phyloP scores from a whole-genome alignment of 345 rosid species.

The Aurinia saxatilis region DNA sequence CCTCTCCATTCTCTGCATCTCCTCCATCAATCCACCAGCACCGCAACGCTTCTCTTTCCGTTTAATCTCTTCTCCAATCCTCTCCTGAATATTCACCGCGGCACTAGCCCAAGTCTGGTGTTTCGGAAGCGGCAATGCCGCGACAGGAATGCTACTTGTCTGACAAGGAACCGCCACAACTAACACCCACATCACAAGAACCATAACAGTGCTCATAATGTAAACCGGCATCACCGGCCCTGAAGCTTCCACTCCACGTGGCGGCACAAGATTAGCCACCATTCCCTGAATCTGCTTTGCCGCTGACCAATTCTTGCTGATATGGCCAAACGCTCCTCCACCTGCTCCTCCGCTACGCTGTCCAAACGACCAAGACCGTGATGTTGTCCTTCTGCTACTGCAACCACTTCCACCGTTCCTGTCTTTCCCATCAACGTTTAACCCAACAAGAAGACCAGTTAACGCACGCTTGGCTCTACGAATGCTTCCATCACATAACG shows the following conservation, averaged over 20 bases:
- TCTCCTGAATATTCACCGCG: slow-evolving; percentile 58
- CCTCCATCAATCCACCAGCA: slow-evolving; percentile 63
- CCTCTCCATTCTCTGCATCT: slow-evolving; percentile 77
- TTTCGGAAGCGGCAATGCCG: slow-evolving; percentile 64
- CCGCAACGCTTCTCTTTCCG: slow-evolving; percentile 72
- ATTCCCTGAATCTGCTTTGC: slow-evolving; percentile 86
- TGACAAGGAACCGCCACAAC: slow-evolving; percentile 87
- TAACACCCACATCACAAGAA: slow-evolving; percentile 66
- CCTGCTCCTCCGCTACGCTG: slow-evolving; percentile 38
- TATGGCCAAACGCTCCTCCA: slow-evolving; percentile 44
- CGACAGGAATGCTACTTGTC: slow-evolving; percentile 55
- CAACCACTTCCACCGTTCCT: slow-evolving; percentile 28
- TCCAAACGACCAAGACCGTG: slow-evolving; percentile 82
- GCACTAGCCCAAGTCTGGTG: slow-evolving; percentile 71
- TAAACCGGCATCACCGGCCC: slow-evolving; percentile 56
- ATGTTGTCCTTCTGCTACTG: slow-evolving; percentile 35
- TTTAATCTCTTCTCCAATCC: slow-evolving; percentile 86
- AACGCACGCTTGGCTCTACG: slow-evolving; percentile 76
- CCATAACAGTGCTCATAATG: slow-evolving; percentile 53
- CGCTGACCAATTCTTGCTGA: slow-evolving; percentile 82
- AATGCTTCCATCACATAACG: slow-evolving; percentile 73
- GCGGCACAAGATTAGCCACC: slow-evolving; percentile 47
- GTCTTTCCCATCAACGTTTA: slow-evolving; percentile 53
- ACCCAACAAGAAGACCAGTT: slow-evolving; percentile 29
- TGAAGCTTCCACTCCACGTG: slow-evolving; percentile 57